A percentile compares a stretch with the other conserved stretches of the same genome.
phyloP scores from a whole-genome alignment of 805 yeast genomes.

The Ogataea philodendri region DNA sequence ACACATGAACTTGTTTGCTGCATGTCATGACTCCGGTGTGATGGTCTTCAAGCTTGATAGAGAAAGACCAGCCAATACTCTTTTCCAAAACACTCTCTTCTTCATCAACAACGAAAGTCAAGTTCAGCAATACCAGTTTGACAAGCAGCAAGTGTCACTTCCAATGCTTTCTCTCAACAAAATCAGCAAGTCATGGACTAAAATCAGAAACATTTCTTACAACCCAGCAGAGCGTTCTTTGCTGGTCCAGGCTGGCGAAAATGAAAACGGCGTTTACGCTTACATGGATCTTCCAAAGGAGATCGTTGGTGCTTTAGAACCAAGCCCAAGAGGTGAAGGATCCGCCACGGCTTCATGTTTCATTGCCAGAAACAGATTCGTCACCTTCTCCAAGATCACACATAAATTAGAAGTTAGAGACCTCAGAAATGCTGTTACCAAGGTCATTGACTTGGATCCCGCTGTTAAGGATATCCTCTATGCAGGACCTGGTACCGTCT shows the following conservation, averaged over 20 bases:
- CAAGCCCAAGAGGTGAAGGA: slow-evolving; percentile 75
- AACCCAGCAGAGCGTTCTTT: slow-evolving; percentile 91
- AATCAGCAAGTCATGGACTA: slow-evolving; percentile 82
- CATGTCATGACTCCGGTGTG: slow-evolving; percentile 96
- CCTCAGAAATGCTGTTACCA: slow-evolving; percentile 76
- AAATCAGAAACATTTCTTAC: slow-evolving; percentile 79
- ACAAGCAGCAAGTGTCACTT: slow-evolving; percentile 58
- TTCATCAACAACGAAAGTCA: slow-evolving; percentile 84
- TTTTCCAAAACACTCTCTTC: slow-evolving; percentile 68
- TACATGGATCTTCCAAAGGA: slow-evolving; percentile 78
- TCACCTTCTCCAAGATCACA: slow-evolving; percentile 63
- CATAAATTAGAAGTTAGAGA: slow-evolving; percentile 81
- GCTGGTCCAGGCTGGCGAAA: slow-evolving; percentile 75
- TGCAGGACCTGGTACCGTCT: slow-evolving; percentile 81
- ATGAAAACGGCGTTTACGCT: slow-evolving; percentile 65
- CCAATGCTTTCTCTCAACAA: slow-evolving; percentile 84
- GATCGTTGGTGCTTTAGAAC: slow-evolving; percentile 91
- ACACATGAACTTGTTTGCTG: slow-evolving; percentile 84
- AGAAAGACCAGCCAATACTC: slow-evolving; percentile 89
- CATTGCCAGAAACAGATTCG: slow-evolving; percentile 93
- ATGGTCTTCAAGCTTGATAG: slow-evolving; percentile 97
- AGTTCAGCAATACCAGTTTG: slow-evolving; percentile 75
- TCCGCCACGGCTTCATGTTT: slow-evolving; percentile 83
- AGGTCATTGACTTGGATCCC: slow-evolving; percentile 66
- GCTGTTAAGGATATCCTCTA: slow-evolving; percentile 68